Evolutionary conservation across 2,329 filamentous ascomycete genomes (phyloP).

Genomic region (Cytospora schulzeri): DNA sequence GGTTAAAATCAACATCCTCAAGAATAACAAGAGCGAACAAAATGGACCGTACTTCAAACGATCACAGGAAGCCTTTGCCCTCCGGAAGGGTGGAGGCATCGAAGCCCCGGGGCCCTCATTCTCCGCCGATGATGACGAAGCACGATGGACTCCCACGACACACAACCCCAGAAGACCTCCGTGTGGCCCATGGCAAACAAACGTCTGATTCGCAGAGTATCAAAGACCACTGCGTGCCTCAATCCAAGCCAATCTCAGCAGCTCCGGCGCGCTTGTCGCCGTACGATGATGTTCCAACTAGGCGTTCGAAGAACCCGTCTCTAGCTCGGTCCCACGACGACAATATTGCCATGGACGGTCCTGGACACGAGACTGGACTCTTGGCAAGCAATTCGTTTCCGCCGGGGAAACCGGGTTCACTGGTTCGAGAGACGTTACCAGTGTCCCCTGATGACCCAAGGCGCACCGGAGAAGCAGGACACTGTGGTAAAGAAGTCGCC

Average conservation of each 20-base stretch:
- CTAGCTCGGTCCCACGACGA: background rate
- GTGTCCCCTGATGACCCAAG: background rate
- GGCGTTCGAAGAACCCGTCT: background rate
- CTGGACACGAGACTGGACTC: background rate
- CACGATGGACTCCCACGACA: background rate
- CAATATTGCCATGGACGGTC: background rate
- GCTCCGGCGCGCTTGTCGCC: background rate
- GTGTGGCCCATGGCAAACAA: background rate
- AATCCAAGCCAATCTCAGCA: background rate
- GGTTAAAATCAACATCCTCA: background rate
- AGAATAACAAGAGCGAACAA: too few species aligned
- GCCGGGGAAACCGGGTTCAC: background rate
- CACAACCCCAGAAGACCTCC: background rate
- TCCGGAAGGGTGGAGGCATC: background rate
- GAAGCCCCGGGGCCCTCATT: background rate
- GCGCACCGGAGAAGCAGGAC: background rate
- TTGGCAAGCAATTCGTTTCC: background rate
- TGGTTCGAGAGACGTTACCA: background rate
- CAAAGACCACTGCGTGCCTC: background rate
- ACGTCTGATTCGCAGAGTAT: background rate
- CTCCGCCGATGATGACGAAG: background rate
- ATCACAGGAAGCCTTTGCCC: background rate
- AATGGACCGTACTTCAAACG: background rate
- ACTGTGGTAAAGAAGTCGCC: background rate
- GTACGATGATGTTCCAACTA: background rate